These are phyloP conservation scores for Fusarium scirpi DNA, from an alignment of 2,329 filamentous ascomycete genomes.

Conservation along the genomic window DNA sequence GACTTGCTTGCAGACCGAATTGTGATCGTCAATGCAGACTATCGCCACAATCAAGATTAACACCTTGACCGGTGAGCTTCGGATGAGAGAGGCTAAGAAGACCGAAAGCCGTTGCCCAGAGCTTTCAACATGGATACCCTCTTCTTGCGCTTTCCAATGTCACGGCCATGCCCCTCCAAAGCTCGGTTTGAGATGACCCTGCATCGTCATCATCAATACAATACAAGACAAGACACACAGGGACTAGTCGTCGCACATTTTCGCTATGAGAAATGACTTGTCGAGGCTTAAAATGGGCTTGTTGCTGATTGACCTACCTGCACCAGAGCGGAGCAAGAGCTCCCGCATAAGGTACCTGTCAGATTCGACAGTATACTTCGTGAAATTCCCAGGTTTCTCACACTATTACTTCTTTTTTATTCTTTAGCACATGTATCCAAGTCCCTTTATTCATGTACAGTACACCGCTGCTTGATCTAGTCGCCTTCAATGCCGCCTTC, in stretches of 20 bases:
- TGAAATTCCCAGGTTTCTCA: background rate
- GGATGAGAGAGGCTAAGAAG: slow-evolving; percentile 1
- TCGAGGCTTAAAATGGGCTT: slow-evolving; percentile 34
- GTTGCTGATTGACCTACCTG: slow-evolving; percentile 39
- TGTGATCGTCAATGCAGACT: slow-evolving; percentile 5
- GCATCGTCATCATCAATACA: slow-evolving; percentile 35
- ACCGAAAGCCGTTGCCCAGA: background rate
- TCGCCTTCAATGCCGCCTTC: slow-evolving; percentile 1
- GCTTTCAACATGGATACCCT: slow-evolving; percentile 9
- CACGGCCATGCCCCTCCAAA: slow-evolving; percentile 20
- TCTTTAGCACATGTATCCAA: slow-evolving; percentile 9
- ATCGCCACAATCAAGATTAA: slow-evolving; percentile 29
- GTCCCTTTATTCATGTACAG: slow-evolving; percentile 18
- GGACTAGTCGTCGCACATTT: slow-evolving; percentile 30
- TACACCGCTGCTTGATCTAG: slow-evolving; percentile 24
- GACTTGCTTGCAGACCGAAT: slow-evolving; percentile 12
- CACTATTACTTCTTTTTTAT: slow-evolving; percentile 9
- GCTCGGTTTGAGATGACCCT: slow-evolving; percentile 19
- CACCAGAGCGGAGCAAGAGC: slow-evolving; percentile 37
- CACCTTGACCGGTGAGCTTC: slow-evolving; percentile 4
- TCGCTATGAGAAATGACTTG: slow-evolving; percentile 34
- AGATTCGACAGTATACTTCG: slow-evolving; percentile 27
- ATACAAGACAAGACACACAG: slow-evolving; percentile 45
- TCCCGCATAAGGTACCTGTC: slow-evolving; percentile 38
- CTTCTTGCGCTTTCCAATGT: slow-evolving; percentile 1